Percentiles rank a stretch among this genome's conserved stretches.
These are phyloP conservation scores for Lasiosphaeria miniovina DNA, from an alignment of 495 filamentous ascomycete genomes.

Conservation along the genomic window DNA sequence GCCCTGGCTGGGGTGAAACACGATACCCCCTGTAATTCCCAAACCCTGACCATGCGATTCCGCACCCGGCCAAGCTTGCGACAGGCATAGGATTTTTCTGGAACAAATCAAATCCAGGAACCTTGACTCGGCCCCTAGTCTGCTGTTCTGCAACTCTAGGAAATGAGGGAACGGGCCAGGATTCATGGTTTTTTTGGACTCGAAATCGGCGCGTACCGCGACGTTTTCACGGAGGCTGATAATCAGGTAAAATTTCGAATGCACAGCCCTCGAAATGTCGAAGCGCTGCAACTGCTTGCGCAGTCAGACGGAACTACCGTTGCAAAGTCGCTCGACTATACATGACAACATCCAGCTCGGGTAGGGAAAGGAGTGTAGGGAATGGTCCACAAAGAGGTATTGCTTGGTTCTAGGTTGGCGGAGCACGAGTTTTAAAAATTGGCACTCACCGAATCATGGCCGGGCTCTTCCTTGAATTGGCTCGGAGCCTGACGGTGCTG, in stretches of 20 bases:
- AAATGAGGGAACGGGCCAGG: conserved; percentile 7
- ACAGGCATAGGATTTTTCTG: conserved; percentile 34
- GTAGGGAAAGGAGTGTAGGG: background rate
- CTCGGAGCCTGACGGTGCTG: conserved; percentile 39
- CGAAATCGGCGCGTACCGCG: too few species aligned
- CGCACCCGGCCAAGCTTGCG: conserved; percentile 30
- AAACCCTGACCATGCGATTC: conserved; percentile 24
- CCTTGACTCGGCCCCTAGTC: conserved; percentile 14
- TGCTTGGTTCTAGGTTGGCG: conserved; percentile 6
- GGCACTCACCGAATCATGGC: conserved; percentile 37
- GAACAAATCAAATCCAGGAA: conserved; percentile 34
- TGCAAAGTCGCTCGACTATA: background rate
- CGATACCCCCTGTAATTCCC: conserved; percentile 35
- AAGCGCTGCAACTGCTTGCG: background rate
- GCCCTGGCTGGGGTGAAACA: conserved; percentile 42
- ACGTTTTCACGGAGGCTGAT: too few species aligned
- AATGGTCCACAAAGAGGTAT: background rate
- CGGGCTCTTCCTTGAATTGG: conserved; percentile 38
- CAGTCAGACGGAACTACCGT: background rate
- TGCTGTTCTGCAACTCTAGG: conserved; percentile 13
- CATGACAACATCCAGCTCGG: background rate
- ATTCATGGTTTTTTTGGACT: background rate
- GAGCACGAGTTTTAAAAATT: conserved; percentile 12
- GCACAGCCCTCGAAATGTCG: background rate
- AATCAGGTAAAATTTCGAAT: background rate